These are phyloP conservation scores for Cupressus sempervirens DNA, from an alignment of 75 land plant species.

Conservation along the genomic window DNA sequence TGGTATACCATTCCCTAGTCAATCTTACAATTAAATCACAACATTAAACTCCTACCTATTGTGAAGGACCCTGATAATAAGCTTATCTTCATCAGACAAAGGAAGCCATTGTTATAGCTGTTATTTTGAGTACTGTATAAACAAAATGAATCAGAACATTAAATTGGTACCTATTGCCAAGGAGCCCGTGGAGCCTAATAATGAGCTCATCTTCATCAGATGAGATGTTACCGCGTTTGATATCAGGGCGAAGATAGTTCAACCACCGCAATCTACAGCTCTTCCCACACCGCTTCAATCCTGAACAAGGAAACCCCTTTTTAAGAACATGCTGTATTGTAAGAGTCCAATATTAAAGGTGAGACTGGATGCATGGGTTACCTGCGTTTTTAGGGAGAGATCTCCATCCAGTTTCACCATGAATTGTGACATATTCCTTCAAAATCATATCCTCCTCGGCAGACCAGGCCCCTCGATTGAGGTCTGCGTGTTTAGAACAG, in stretches of 20 bases:
- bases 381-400: not conserved
- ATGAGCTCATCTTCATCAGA: slow-evolving; percentile 7
- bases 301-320: not conserved
- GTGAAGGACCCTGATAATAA: no score
- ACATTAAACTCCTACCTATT: no score
- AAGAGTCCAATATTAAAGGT: not conserved
- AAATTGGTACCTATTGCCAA: not conserved
- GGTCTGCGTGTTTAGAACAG: not conserved
- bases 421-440: not conserved
- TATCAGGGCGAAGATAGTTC: slow-evolving; percentile 9
- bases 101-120: no score
- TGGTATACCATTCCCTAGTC: no score
- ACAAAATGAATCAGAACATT: not conserved
- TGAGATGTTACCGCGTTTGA: slow-evolving; percentile 5
- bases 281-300: not conserved
- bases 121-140: no score
- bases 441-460: not conserved
- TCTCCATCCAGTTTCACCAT: not conserved
- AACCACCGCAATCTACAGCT: slow-evolving; percentile 1
- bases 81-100: no score
- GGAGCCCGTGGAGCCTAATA: not conserved
- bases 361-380: not conserved
- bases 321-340: no score
- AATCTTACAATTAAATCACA: no score
- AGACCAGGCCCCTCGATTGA: not conserved